phyloP scores from a whole-genome alignment of 1,284 basidiomycete genomes.

The Mycena sp. region DNA sequence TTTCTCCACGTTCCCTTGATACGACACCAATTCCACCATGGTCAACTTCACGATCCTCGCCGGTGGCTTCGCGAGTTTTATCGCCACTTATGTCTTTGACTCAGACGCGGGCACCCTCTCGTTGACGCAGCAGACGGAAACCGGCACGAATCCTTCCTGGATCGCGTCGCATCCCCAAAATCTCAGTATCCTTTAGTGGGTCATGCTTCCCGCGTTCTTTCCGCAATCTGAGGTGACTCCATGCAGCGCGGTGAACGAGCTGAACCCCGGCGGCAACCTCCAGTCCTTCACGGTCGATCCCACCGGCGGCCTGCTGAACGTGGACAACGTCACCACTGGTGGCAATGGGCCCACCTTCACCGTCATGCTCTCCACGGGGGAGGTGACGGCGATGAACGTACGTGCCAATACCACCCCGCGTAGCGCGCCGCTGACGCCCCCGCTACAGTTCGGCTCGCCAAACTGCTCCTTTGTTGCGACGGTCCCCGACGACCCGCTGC shows the following conservation, averaged over 20 bases:
- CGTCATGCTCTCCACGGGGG: conserved; percentile 58
- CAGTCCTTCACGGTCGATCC: conserved; percentile 60
- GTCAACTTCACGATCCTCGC: conserved; percentile 61
- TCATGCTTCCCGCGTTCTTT: conserved; percentile 5
- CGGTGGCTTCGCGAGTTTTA: conserved; percentile 56
- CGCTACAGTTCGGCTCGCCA: conserved; percentile 59
- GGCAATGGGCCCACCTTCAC: conserved; percentile 62
- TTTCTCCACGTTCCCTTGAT: neutral
- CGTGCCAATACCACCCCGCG: conserved; percentile 31
- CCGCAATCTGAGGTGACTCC: neutral
- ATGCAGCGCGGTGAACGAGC: conserved; percentile 61
- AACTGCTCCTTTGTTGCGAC: conserved; percentile 61
- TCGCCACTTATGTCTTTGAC: conserved; percentile 57
- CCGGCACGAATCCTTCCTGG: conserved; percentile 56
- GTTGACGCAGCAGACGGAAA: conserved; percentile 44
- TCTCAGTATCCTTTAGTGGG: conserved; percentile 62
- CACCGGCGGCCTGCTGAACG: conserved; percentile 51
- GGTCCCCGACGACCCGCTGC: conserved; percentile 48
- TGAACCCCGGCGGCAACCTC: conserved; percentile 50
- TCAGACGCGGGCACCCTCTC: conserved; percentile 48
- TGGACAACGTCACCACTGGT: conserved; percentile 55
- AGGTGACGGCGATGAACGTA: conserved; percentile 65
- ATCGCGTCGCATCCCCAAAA: conserved; percentile 54
- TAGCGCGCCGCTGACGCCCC: neutral
- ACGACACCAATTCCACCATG: conserved; percentile 43